Evolutionary conservation across 208 protist species (phyloP).

Genomic region (Strigomonas culicis): DNA sequence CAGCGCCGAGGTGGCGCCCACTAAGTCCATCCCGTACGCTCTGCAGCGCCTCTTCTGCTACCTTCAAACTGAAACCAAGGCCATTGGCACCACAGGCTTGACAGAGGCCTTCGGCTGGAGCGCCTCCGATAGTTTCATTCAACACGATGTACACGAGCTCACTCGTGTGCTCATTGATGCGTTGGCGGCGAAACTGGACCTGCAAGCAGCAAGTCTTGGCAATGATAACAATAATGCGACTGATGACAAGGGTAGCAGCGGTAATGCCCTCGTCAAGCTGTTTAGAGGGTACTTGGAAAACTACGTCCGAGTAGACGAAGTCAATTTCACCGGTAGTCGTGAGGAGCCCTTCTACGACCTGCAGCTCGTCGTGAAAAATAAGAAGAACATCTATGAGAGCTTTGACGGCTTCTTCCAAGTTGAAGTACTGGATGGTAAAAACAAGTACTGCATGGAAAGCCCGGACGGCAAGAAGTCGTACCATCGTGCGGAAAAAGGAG

Average conservation of each 20-base stretch:
- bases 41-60: constrained; percentile 88
- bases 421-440: constrained; percentile 92
- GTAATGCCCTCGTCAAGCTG: constrained; percentile 72
- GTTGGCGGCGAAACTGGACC: constrained; percentile 71
- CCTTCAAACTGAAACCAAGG: constrained; percentile 57
- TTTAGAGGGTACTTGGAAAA: constrained; percentile 75
- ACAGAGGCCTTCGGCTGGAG: constrained; percentile 93
- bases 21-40: constrained; percentile 84
- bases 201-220: constrained; percentile 16
- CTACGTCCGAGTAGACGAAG: constrained; percentile 86
- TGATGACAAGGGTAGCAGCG: constrained; percentile 13
- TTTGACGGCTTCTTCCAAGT: constrained; percentile 86
- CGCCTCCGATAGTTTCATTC: constrained; percentile 83
- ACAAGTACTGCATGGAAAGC: constrained; percentile 88
- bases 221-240: constrained; percentile 7
- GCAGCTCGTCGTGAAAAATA: constrained; percentile 88
- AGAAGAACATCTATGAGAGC: constrained; percentile 78
- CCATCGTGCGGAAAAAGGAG: constrained; percentile 86
- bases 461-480: constrained; percentile 76
- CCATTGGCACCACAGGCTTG: constrained; percentile 84
- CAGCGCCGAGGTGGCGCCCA: constrained; percentile 18
- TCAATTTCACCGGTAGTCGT: constrained; percentile 64
- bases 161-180: constrained; percentile 84
- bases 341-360: constrained; percentile 92
- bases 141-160: constrained; percentile 93